Base-by-base conservation (phyloP, 73 alveolate genomes). In the Paramecium bursaria region DNA sequence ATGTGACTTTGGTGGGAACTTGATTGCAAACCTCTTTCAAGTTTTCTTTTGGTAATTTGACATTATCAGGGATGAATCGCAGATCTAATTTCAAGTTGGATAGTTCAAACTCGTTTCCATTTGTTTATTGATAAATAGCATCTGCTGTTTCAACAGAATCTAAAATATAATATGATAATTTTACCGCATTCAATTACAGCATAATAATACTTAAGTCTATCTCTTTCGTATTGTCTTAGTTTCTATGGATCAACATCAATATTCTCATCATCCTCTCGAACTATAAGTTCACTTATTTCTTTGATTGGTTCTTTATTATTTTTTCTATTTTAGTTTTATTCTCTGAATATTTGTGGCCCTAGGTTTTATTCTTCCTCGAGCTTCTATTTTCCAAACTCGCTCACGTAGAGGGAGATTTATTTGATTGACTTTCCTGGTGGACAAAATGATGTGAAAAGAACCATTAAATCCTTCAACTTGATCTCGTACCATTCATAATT, bases 401-500 rank as follows among this genome's bases (percentile, higher is more conserved):
- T 87, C 0, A 97, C 97, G 75, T 91, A 95, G 11, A 95, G 94
- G 57, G 85, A 95, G 0, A 95, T 98, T 87, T 91, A 87, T 57
- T 76, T 55, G 23, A 95, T 92, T 50, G 87, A 85, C 61, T 86
- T 85, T 44, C 86, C 95, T 33, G 95, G 94, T 74, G 89, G 90
- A 87, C 96, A 93, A 52, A 95, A 92, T n/a, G 99, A 95, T 42
- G 95, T 75, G 85, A 95, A 95, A 55, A 95, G 74, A 17, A 92
- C 91, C 51, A 91, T 88, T 46, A 95, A 53, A 87, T 95, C 99
- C 39, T 90, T 91, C 0, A 98, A 96, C 33, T 86, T 92, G 6
- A 94, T 87, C 74, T 92, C 86, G n/a, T 90, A 93, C 99, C 99
- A 96, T 85, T 96, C 99, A 77, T 94, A 87, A 86, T 94, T 96